A percentile compares a stretch with the other conserved stretches of the same genome.
Conservation (phyloP, 2,329 filamentous ascomycete genomes). For the Pseudovirgaria hyperparasitica region DNA sequence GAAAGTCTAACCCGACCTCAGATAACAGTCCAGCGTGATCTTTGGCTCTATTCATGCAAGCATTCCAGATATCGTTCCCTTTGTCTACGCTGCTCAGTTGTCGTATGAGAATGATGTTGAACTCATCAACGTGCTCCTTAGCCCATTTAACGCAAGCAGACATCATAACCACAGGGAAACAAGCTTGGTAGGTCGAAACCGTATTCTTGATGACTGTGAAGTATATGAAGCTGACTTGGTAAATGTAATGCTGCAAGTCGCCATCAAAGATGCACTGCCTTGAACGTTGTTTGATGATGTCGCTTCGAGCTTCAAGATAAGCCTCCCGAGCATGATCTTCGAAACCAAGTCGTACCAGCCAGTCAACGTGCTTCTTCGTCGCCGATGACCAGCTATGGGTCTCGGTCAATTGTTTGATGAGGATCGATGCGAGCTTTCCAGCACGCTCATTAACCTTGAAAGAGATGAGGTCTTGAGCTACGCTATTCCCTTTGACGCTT, state of each 20-base stretch:
- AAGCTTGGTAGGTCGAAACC: constrained; percentile 68
- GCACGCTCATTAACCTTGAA: constrained; percentile 84
- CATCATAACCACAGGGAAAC: constrained; percentile 73
- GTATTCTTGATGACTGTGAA: constrained; percentile 93
- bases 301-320: constrained; percentile 68
- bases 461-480: constrained; percentile 84
- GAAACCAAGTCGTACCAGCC: constrained; percentile 77
- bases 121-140: constrained; percentile 86
- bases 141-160: constrained; percentile 96
- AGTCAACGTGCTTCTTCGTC: constrained; percentile 69
- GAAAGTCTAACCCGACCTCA: constrained; percentile 84
- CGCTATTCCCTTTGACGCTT: constrained; percentile 68
- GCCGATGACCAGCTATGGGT: constrained; percentile 65
- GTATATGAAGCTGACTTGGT: constrained; percentile 89
- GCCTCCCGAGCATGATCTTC: constrained; percentile 81
- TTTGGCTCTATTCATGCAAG: constrained; percentile 71
- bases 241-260: constrained; percentile 84
- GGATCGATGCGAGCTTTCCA: constrained; percentile 58
- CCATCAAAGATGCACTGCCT: constrained; percentile 96
- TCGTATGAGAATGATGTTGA: constrained; percentile 69
- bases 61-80: constrained; percentile 62
- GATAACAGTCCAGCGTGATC: constrained; percentile 68
- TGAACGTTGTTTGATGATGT: constrained; percentile 67
- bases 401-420: constrained; percentile 66
- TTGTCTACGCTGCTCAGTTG: constrained; percentile 79